A percentile compares a stretch with the other conserved stretches of the same genome.
Conservation (phyloP, 2,329 filamentous ascomycete genomes). For the Celoporthe dispersa region DNA sequence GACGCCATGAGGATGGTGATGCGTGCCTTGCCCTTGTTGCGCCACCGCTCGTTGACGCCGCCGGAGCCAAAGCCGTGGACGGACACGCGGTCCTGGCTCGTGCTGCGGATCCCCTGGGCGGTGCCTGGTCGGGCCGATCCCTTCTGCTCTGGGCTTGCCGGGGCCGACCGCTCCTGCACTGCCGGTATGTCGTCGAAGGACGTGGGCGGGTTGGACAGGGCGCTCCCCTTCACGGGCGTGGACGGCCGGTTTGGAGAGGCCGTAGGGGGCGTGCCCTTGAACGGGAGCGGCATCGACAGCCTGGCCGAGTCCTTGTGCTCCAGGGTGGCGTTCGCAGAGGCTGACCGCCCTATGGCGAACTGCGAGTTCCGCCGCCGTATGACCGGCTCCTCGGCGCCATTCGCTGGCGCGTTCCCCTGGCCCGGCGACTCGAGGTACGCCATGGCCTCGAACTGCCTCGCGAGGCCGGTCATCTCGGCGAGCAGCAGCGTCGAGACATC, state of each 20-base stretch:
- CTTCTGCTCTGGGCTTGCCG: slow-evolving; percentile 48
- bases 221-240: slow-evolving; percentile 52
- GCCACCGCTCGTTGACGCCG: slow-evolving; percentile 75
- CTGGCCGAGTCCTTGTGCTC: slow-evolving; percentile 66
- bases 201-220: slow-evolving; percentile 52
- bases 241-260: slow-evolving; percentile 52
- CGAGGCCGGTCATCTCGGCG: slow-evolving; percentile 75
- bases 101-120: slow-evolving; percentile 20
- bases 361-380: slow-evolving; percentile 60
- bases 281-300: slow-evolving; percentile 76
- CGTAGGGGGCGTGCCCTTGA: slow-evolving; percentile 49
- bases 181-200: slow-evolving; percentile 53
- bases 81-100: slow-evolving; percentile 59
- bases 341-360: slow-evolving; percentile 56
- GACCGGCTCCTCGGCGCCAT: slow-evolving; percentile 49
- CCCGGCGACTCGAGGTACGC: slow-evolving; percentile 79
- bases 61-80: slow-evolving; percentile 74
- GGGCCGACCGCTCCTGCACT: slow-evolving; percentile 38
- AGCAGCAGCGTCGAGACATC: slow-evolving; percentile 75
- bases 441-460: slow-evolving; percentile 73
- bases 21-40: slow-evolving; percentile 80
- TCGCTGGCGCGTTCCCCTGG: slow-evolving; percentile 48
- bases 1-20: slow-evolving; percentile 80
- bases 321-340: slow-evolving; percentile 54
- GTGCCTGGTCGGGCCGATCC: slow-evolving; percentile 42